These are phyloP conservation scores for Xylaria sp. DNA, from an alignment of 2,329 filamentous ascomycete genomes.

Conservation along the genomic window DNA sequence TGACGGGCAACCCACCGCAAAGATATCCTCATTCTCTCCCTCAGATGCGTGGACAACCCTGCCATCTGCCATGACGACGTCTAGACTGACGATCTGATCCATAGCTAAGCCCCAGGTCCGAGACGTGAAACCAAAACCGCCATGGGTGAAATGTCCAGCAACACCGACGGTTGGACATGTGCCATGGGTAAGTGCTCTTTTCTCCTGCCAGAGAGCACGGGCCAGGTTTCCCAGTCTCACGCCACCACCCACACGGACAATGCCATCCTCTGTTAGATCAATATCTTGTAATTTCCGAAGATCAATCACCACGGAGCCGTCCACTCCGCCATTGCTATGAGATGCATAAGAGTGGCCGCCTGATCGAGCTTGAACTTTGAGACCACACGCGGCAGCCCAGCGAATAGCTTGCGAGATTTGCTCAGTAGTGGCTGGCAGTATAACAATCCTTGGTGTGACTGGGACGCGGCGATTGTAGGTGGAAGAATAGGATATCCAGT, in stretches of 20 bases:
- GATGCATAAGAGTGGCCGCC: constrained; percentile 64
- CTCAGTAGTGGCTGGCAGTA: constrained; percentile 42
- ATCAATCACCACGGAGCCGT: constrained; percentile 52
- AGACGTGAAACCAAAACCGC: constrained; percentile 57
- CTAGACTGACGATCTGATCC: constrained; percentile 60
- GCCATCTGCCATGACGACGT: constrained; percentile 57
- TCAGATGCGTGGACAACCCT: constrained; percentile 35
- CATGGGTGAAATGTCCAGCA: constrained; percentile 60
- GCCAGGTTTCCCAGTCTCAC: constrained; percentile 58
- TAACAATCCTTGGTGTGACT: constrained; percentile 39
- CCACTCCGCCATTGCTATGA: constrained; percentile 53
- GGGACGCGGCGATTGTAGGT: constrained; percentile 46
- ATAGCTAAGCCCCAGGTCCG: constrained; percentile 63
- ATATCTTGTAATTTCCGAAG: constrained; percentile 48
- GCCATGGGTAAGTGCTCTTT: constrained; percentile 56
- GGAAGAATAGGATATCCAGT: constrained; percentile 40
- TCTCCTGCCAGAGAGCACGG: constrained; percentile 50
- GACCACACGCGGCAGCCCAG: constrained; percentile 51
- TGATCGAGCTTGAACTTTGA: constrained; percentile 61
- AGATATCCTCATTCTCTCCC: constrained; percentile 43
- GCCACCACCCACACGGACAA: constrained; percentile 55
- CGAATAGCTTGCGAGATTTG: constrained; percentile 56
- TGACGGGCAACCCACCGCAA: constrained; percentile 43
- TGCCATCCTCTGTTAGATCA: constrained; percentile 32
- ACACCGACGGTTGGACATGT: constrained; percentile 59